Evolutionary conservation across 331 rosid genomes (phyloP), one percentile per base, ranked within the genome.

Genomic region (Rosa hybrid): DNA sequence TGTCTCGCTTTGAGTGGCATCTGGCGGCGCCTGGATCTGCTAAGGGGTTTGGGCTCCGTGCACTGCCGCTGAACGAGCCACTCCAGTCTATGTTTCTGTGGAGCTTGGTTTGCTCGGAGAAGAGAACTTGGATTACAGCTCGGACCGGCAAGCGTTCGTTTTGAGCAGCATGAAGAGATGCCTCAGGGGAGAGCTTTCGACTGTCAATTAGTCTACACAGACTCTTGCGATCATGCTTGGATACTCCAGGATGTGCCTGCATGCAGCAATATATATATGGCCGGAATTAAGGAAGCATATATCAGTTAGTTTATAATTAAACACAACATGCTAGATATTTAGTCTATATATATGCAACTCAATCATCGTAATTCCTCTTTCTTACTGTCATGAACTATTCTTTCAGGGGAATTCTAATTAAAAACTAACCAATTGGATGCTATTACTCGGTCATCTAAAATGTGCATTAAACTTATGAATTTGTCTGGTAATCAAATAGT

Each of bases 101-200:
- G 42, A 91, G 86, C 71, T 89, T 92, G 14, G 81, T 84, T 65
- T 93, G 98, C 84, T 91, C 97, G 0, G 93, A 90, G 84, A 95
- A 91, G 3, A 95, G 90, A 5, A 95, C 97, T 79, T 91, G 99
- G 81, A 95, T 90, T 5, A 95, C 96, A 3, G 98, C 96, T 81
- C 99, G 89, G 6, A 95, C 94, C 0, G 99, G 98, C 42, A 95
- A 81, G 21, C 99, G 83, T 44, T 95, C 99, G 79, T 95, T 95
- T 71, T 95, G 98, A 23, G 96, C 91, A 12, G 99, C 98, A 68
- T 95, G 99, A 51, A 93, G 84, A 74, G 98, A 91, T 2, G 98
- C 99, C 78, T 95, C 99, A 12, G 91, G 87, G 17, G 96, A 88
- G 17, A 95, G 93, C 77, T 95, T 95, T 27, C 97, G 82, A 83